A percentile compares a stretch with the other conserved stretches of the same genome.
Evolutionary conservation across 805 yeast species (phyloP).

Genomic region (Maudiozyma barnettii): DNA sequence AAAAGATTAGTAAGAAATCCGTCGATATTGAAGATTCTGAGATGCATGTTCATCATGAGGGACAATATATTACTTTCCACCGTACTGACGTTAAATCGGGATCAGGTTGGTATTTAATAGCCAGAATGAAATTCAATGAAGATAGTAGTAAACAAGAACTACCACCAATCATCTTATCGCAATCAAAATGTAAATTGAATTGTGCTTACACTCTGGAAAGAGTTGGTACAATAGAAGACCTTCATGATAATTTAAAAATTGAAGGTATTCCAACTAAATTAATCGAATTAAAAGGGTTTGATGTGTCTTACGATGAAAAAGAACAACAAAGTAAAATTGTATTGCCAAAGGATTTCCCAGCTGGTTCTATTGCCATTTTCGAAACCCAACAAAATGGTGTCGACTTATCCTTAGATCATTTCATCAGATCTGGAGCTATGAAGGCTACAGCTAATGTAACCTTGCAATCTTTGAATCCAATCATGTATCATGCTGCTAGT

Average conservation of each 20-base stretch:
- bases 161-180: slow-evolving; percentile 49
- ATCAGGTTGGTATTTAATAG: slow-evolving; percentile 78
- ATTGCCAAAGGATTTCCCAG: slow-evolving; percentile 61
- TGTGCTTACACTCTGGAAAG: slow-evolving; percentile 50
- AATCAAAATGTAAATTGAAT: slow-evolving; percentile 47
- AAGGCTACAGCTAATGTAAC: slow-evolving; percentile 56
- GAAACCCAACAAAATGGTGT: slow-evolving; percentile 61
- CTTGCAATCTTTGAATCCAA: slow-evolving; percentile 62
- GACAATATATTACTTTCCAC: slow-evolving; percentile 84
- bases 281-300: slow-evolving; percentile 42
- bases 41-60: slow-evolving; percentile 91
- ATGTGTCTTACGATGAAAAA: slow-evolving; percentile 34
- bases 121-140: slow-evolving; percentile 65
- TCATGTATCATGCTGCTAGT: slow-evolving; percentile 69
- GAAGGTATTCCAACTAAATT: slow-evolving; percentile 61
- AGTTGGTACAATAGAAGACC: slow-evolving; percentile 39
- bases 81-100: slow-evolving; percentile 78
- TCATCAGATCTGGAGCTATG: slow-evolving; percentile 64
- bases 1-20: slow-evolving; percentile 42
- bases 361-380: slow-evolving; percentile 83
- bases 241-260: slow-evolving; percentile 32
- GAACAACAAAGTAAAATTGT: slow-evolving; percentile 42
- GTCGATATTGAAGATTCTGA: slow-evolving; percentile 54
- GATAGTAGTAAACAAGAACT: slow-evolving; percentile 41
- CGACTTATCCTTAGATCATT: slow-evolving; percentile 53